Base-by-base conservation (phyloP, 345 rosid genomes). In the Pseudoturritis turrita region DNA sequence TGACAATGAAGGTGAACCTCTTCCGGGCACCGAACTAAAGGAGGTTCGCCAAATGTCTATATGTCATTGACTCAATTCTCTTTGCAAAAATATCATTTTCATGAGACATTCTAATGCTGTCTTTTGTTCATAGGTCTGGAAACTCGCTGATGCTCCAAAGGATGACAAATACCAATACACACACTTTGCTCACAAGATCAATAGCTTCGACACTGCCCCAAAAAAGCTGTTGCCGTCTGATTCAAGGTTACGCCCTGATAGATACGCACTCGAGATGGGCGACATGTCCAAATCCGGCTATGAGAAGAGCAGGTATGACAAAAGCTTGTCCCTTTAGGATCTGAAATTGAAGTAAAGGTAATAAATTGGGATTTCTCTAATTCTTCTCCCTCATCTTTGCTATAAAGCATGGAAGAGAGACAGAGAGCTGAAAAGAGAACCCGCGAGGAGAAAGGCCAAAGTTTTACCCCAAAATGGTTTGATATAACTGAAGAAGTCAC, bases 121-220 rank as follows among this genome's bases (percentile, higher is more conserved):
- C 33, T 45, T 52, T 44, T 54, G 15, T 41, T 14, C 71, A 71
- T 77, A 90, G 96, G 83, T 82, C 6, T 90, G 97, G 97, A 87
- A 80, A 70, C 81, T 90, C 33, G 83, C 89, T 45, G 92, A 90
- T 47, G 75, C 74, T 71, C 97, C 95, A 29, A 81, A 84, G 75
- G 83, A 85, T 59, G 97, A 90, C 74, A 90, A 90, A 62, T 86
- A 78, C 77, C 92, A 88, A 74, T 86, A 78, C 61, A 86, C 97
- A 51, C 64, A 88, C 68, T 90, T 90, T 84, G 89, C 97, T 44
- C 97, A 88, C 81, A 90, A 90, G 84, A 68, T 90, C 47, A 90
- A 88, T 78, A 90, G 97, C 85, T 90, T 86, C 59, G 89, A 84
- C 76, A 85, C 92, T 54, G 95, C 97, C 53, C 97, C 95, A 1